Conservation (phyloP, 164 flowering plant species). For the Berberis thunbergii region DNA sequence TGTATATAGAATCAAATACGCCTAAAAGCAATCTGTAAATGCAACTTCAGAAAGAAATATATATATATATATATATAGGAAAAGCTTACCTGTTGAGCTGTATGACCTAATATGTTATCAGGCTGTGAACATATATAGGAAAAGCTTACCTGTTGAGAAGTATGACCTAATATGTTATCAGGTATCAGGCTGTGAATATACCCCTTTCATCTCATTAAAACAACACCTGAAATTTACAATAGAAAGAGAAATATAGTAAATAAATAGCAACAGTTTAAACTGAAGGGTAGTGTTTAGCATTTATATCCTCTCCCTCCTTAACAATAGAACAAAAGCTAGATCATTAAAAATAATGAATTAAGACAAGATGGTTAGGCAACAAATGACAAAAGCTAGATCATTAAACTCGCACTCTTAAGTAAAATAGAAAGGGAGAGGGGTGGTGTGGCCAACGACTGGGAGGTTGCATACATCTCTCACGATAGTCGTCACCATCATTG, state of each 20-base stretch:
- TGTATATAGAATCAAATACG: neutral
- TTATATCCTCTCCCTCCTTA: too few species aligned
- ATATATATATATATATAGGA: neutral
- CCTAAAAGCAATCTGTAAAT: neutral
- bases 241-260: neutral
- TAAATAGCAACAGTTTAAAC: neutral
- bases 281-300: too few species aligned
- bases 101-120: conserved; percentile 77
- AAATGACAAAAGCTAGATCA: too few species aligned
- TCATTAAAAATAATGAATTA: too few species aligned
- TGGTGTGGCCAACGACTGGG: too few species aligned
- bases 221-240: conserved; percentile 59
- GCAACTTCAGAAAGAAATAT: neutral
- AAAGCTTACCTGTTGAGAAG: conserved; percentile 72
- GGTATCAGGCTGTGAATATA: conserved; percentile 75
- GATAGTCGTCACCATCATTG: too few species aligned
- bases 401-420: too few species aligned
- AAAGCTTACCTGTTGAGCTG: conserved; percentile 73
- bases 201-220: conserved; percentile 99
- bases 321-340: too few species aligned
- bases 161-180: conserved; percentile 77
- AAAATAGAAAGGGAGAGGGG: too few species aligned
- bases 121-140: conserved; percentile 21
- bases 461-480: too few species aligned
- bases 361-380: too few species aligned